Evolutionary conservation across 148 eudicot species (phyloP).

Genomic region (Silene uniflora): DNA sequence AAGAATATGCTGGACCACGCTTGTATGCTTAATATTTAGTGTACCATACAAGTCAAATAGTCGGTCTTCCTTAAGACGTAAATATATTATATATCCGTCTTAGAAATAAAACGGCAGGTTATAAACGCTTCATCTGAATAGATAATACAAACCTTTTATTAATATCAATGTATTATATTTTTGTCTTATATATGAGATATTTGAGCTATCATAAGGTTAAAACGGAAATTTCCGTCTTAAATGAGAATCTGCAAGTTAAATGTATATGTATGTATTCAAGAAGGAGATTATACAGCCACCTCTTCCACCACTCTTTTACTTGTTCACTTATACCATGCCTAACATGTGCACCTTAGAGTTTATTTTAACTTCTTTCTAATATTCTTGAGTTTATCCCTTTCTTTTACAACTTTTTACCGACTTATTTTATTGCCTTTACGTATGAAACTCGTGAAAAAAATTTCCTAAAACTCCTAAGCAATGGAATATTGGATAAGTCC

Average conservation of each 20-base stretch:
- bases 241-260: not conserved
- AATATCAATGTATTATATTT: too few relatives aligned
- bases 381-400: not conserved
- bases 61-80: too few relatives aligned
- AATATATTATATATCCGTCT: too few relatives aligned
- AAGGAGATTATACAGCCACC: too few relatives aligned
- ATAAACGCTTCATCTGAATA: too few relatives aligned
- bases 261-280: not conserved
- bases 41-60: not conserved
- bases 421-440: not conserved
- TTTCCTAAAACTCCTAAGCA: not conserved
- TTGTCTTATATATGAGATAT: too few relatives aligned
- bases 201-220: too few relatives aligned
- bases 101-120: too few relatives aligned
- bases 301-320: constrained; percentile 7
- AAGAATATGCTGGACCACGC: constrained; percentile 1
- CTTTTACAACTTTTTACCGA: not conserved
- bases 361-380: not conserved
- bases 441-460: not conserved
- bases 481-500: not conserved
- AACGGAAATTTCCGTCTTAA: too few relatives aligned
- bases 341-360: constrained; percentile 25
- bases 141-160: too few relatives aligned
- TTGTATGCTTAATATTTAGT: not conserved
- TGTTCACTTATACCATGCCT: constrained; percentile 26